These are phyloP conservation scores for Fusarium pilosicola DNA, from an alignment of 2,329 filamentous ascomycete genomes.

Conservation along the genomic window DNA sequence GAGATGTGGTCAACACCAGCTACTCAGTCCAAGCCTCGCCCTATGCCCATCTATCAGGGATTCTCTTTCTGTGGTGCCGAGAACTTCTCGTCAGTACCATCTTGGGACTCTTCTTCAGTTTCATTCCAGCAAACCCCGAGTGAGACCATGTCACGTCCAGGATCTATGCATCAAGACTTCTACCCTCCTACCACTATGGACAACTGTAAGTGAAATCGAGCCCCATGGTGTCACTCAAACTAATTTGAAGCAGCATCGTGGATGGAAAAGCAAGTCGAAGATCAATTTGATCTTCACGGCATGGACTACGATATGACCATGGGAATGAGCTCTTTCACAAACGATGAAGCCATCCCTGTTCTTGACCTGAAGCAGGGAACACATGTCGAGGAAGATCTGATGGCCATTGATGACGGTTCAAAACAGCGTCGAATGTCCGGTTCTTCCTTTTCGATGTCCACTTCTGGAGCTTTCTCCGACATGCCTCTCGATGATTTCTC, in stretches of 20 bases:
- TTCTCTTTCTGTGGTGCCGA: slow-evolving; percentile 69
- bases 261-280: slow-evolving; percentile 67
- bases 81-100: slow-evolving; percentile 61
- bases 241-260: slow-evolving; percentile 48
- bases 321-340: slow-evolving; percentile 69
- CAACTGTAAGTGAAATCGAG: slow-evolving; percentile 55
- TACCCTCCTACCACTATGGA: slow-evolving; percentile 62
- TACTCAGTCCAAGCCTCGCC: slow-evolving; percentile 62
- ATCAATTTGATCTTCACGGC: slow-evolving; percentile 64
- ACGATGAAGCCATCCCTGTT: slow-evolving; percentile 71
- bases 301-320: slow-evolving; percentile 68
- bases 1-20: slow-evolving; percentile 66
- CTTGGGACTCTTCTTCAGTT: slow-evolving; percentile 67
- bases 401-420: slow-evolving; percentile 62
- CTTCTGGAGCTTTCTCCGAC: slow-evolving; percentile 71
- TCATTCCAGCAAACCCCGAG: slow-evolving; percentile 61
- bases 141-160: slow-evolving; percentile 63
- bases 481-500: slow-evolving; percentile 79
- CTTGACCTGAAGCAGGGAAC: slow-evolving; percentile 66
- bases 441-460: slow-evolving; percentile 79
- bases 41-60: slow-evolving; percentile 69
- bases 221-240: slow-evolving; percentile 3
- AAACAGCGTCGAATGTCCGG: slow-evolving; percentile 74
- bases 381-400: slow-evolving; percentile 59
- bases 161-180: slow-evolving; percentile 68